A percentile compares a stretch with the other conserved stretches of the same genome.
phyloP scores from a whole-genome alignment of 2,329 filamentous ascomycete genomes.

The Fusarium pseudonygamai region DNA sequence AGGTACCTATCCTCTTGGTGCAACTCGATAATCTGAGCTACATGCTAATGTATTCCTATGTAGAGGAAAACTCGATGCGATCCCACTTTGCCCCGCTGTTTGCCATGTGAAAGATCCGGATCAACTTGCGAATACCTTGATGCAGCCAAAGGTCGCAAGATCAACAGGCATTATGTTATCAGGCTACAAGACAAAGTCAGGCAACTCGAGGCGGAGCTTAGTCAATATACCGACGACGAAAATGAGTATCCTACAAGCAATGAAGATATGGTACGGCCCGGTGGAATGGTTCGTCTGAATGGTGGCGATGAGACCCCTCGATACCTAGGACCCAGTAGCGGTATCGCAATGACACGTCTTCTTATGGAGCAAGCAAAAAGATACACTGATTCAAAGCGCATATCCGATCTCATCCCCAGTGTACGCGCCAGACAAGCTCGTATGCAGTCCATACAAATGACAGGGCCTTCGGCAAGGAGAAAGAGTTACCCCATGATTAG shows the following conservation, averaged over 20 bases:
- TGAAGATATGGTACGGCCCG: slow-evolving; percentile 87
- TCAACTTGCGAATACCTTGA: slow-evolving; percentile 96
- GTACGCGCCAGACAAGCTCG: slow-evolving; percentile 64
- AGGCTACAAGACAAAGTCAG: slow-evolving; percentile 88
- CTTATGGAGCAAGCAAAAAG: slow-evolving; percentile 97
- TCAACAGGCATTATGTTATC: slow-evolving; percentile 92
- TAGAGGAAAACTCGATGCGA: slow-evolving; percentile 97
- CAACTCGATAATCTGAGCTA: neutral
- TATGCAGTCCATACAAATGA: slow-evolving; percentile 68
- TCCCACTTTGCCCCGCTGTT: slow-evolving; percentile 87
- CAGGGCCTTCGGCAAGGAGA: slow-evolving; percentile 66
- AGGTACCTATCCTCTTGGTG: slow-evolving; percentile 61
- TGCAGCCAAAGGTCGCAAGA: slow-evolving; percentile 83
- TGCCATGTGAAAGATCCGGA: slow-evolving; percentile 91
- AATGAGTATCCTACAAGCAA: slow-evolving; percentile 73
- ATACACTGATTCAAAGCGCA: slow-evolving; percentile 88
- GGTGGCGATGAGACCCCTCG: slow-evolving; percentile 87
- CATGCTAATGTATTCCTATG: slow-evolving; percentile 22
- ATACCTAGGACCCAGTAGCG: slow-evolving; percentile 92
- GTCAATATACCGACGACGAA: slow-evolving; percentile 80
- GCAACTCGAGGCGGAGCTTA: slow-evolving; percentile 82
- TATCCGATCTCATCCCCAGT: slow-evolving; percentile 90
- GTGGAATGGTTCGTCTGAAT: slow-evolving; percentile 84
- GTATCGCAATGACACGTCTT: slow-evolving; percentile 92
- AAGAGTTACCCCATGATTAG: slow-evolving; percentile 94